Base-by-base conservation (phyloP, 768 basidiomycete species). In the Mycena crocata region DNA sequence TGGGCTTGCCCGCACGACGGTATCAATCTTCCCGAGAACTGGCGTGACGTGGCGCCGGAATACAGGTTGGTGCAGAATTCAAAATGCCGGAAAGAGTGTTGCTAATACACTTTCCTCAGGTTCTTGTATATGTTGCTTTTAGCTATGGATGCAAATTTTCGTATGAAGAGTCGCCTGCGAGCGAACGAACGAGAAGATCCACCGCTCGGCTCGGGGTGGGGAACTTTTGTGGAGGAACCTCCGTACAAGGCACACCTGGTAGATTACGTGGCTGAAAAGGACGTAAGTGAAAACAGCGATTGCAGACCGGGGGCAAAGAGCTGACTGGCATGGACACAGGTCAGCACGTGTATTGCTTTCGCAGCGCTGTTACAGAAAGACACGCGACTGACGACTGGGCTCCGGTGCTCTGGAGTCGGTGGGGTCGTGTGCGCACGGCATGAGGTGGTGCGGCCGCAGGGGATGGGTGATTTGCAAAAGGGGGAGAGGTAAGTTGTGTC, bases 341-440 rank as follows among this genome's bases (percentile, higher is more conserved):
- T 72, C 4, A 69, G 66, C n/a, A 56, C 65, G 5, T 74, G 73
- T 26, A 50, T 66, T 7, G 64, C 45, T 0, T 71, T 74, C n/a
- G 57, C 62, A 0, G 66, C 73, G 1, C 42, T 73, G 24, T 39
- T 46, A 2, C 72, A 72, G 9, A 63, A 70, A 34, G 67, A 73
- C 17, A 68, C 72, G 1, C 40, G 57, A 14, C 23, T 57, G 9
- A 64, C 37, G 21, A 49, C 37, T 0, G 62, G 54, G 1, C n/a
- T 64, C 23, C 42, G 55, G 0, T 5, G 4, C 15, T 63, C 45
- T 5, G 62, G 62, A 0, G n/a, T n/a, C n/a, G n/a, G n/a, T n/a
- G n/a, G n/a, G n/a, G 35, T 55, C 8, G 32, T 62, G 0, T 64
- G 55, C 17, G 54, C 62, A 0, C 45, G 54, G 1, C 66, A 67